Base-by-base conservation (phyloP, 257 asterid genomes). In the Nicotiana tomentosiformis region DNA sequence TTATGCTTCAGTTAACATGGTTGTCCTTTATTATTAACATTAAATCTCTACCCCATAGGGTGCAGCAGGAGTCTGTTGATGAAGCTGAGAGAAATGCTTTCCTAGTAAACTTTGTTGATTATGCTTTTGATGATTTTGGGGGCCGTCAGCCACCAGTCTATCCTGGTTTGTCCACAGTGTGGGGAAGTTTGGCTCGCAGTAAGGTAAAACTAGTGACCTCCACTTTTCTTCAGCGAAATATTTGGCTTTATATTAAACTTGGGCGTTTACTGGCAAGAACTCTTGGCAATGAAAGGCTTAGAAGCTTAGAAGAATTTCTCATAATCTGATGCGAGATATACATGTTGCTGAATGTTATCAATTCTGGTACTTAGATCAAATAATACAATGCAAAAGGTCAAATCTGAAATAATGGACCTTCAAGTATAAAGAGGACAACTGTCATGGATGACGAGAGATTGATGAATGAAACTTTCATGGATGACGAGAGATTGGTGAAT, bases 181-280 rank as follows among this genome's bases (percentile, higher is more conserved):
- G 99, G 99, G 99, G 99, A 89, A 96, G 99, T 90, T 90, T 96
- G 93, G 99, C 99, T 55, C 99, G 99, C 87, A 96, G 99, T 88
- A 96, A 96, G 99, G 99, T 96, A 91, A 82, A 30, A 32, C 18
- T 81, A 65, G 64, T 66, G 37, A 69, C 79, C 85, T 80, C 61
- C 61, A 72, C 77, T 51, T 81, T 39, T 81, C 35, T 81, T 66
- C 26, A 29, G 56, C 66, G 18, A 82, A 30, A 15, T 82, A 32
- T 57, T 69, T 82, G 64, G 43, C 74, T 11, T 58, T 56, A 82
- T 58, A 72, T 65, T 37, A 20, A 32, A 53, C 66, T 37, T 30
- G 78, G 77, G 62, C 51, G 51, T 35, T 30, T 62, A 70, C 78
- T 66, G 61, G 61, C 10, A 65, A 35, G 84, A 72, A 17, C 62